Conservation (phyloP, 306 rosid species). For the Argentina anserina region DNA sequence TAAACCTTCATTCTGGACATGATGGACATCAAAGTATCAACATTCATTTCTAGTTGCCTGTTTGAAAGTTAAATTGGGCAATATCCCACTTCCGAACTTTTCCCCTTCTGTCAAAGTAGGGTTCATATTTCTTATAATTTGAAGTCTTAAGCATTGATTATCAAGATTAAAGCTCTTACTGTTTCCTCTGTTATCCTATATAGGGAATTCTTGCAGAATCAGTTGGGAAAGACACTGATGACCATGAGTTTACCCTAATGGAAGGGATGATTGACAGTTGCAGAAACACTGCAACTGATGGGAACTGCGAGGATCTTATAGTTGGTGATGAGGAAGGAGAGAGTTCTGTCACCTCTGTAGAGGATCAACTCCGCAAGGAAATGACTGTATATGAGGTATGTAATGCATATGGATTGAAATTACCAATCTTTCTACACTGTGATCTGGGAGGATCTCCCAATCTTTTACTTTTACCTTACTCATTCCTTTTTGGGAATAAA, state of each 20-base stretch:
- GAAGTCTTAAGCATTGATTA: constrained; percentile 8
- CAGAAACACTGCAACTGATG: constrained; percentile 55
- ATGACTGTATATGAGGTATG: constrained; percentile 88
- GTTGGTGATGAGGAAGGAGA: constrained; percentile 92
- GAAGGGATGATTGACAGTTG: constrained; percentile 60
- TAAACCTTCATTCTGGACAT: neutral
- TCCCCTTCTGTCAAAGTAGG: neutral
- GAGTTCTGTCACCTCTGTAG: constrained; percentile 70
- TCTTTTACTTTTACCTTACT: neutral
- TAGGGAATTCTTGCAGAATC: constrained; percentile 84
- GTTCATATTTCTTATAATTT: constrained; percentile 1
- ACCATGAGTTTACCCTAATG: constrained; percentile 54
- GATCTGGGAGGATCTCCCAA: neutral
- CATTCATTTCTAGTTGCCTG: neutral
- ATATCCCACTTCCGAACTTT: neutral
- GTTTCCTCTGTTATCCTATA: constrained; percentile 5
- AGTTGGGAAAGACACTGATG: constrained; percentile 42
- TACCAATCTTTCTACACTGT: neutral
- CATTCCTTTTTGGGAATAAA: neutral
- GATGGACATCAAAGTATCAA: neutral
- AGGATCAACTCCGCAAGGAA: constrained; percentile 82
- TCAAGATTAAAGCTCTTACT: constrained; percentile 23
- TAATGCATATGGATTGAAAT: constrained; percentile 8
- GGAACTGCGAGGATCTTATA: constrained; percentile 58
- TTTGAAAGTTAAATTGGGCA: neutral